Percentiles rank a stretch among this genome's conserved stretches.
Evolutionary conservation across 1,139 yeast genomes (phyloP).

Genomic region (Arxiozyma heterogenica): DNA sequence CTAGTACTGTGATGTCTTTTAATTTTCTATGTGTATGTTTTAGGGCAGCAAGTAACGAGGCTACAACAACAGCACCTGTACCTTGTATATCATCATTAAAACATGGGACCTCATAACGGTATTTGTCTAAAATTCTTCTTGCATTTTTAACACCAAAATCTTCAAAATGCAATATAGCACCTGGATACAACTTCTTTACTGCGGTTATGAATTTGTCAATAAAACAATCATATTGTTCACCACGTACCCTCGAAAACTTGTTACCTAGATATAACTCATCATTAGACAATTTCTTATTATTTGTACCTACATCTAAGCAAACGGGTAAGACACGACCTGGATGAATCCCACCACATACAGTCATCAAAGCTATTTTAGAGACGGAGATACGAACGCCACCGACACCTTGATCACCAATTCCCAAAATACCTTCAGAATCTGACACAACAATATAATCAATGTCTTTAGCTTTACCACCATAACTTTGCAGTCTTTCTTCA

Average conservation of each 20-base stretch:
- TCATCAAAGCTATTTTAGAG: slow-evolving; percentile 89
- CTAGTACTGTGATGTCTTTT: slow-evolving; percentile 56
- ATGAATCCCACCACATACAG: slow-evolving; percentile 91
- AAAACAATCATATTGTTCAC: slow-evolving; percentile 74
- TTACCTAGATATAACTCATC: slow-evolving; percentile 92
- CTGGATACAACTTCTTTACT: slow-evolving; percentile 70
- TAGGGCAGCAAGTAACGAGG: slow-evolving; percentile 84
- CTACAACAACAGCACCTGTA: slow-evolving; percentile 96
- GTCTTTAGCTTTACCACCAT: slow-evolving; percentile 75
- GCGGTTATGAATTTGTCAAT: slow-evolving; percentile 67
- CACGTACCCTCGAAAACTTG: slow-evolving; percentile 76
- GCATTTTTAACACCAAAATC: slow-evolving; percentile 93
- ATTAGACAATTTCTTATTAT: slow-evolving; percentile 62
- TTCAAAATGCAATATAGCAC: slow-evolving; percentile 89
- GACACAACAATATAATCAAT: slow-evolving; percentile 90
- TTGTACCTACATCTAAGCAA: slow-evolving; percentile 85
- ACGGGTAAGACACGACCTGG: slow-evolving; percentile 91
- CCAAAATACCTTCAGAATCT: slow-evolving; percentile 92
- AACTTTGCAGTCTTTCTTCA: slow-evolving; percentile 56
- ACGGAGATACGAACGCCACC: slow-evolving; percentile 91
- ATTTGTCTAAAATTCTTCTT: slow-evolving; percentile 67
- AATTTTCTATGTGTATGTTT: slow-evolving; percentile 60
- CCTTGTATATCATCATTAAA: slow-evolving; percentile 98
- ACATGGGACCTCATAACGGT: slow-evolving; percentile 66
- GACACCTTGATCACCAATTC: slow-evolving; percentile 97